Evolutionary conservation across 1,284 basidiomycete genomes (phyloP), one percentile per base, ranked within the genome.

Genomic region (Amylostereum areolatum): DNA sequence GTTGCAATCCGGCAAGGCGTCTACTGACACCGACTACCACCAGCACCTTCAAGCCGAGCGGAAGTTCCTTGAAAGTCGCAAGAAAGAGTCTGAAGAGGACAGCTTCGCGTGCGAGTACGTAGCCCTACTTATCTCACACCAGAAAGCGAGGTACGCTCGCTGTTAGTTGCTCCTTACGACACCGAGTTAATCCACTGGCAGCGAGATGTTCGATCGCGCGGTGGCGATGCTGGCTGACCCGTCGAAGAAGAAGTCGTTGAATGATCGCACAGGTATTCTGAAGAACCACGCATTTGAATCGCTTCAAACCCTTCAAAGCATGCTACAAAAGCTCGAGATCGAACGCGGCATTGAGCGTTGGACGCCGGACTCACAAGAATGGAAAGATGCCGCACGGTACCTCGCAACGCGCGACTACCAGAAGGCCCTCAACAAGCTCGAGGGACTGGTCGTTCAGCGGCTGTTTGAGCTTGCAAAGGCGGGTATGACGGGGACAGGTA

Each of bases 391-490:
- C 12, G 7, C 27, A 0, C 3, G 33, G 7, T 43, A 56, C 10
- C 34, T 51, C 3, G 12, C 18, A 1, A 44, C 24, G 24, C 51
- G 50, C 24, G 47, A 55, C 29, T 62, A 64, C 40, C 51, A 45
- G 0, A 28, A 28, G 0, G 57, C 58, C 0, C 36, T 64, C 0
- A 55, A 60, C 31, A 53, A 57, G 2, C 58, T 64, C 0, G 57
- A 62, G 34, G 52, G 49, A 0, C 51, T 65, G 0, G 55, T 65
- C 5, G 55, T 63, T 0, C 59, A 59, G 43, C 50, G 57, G 0
- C 49, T 64, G 0, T 58, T 62, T 25, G 57, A 65, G 50, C 54
- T 65, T 1, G 42, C 51, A 3, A 62, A 63, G 54, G 40, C 59
- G 4, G 48, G 40, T 1, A 39, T 61, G 28, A 53, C 49, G 3